Percentiles rank a stretch among this genome's conserved stretches.
Conservation (phyloP, 2,329 filamentous ascomycete species). For the Fusarium sp. region DNA sequence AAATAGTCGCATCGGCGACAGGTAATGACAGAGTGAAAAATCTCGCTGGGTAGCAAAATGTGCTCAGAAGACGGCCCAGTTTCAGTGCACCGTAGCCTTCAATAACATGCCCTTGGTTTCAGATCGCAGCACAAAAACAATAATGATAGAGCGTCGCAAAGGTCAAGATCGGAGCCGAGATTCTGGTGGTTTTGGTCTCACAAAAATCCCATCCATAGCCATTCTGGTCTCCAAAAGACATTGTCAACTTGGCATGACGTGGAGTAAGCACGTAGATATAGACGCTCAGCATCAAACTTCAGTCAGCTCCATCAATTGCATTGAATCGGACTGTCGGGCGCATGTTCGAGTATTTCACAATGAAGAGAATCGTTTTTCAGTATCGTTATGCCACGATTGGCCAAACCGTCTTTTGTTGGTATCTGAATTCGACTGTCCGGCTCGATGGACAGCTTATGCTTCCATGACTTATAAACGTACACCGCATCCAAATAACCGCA, state of each 20-base stretch:
- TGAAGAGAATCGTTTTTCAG: not conserved
- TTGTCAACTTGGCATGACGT: not conserved
- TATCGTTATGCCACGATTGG: constrained; percentile 38
- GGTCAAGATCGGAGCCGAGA: too few relatives aligned
- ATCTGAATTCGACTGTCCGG: constrained; percentile 43
- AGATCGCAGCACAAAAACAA: not conserved
- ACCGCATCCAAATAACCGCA: constrained; percentile 48
- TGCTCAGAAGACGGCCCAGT: not conserved
- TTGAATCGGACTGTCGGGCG: not conserved
- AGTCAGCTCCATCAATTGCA: not conserved
- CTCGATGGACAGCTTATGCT: constrained; percentile 40
- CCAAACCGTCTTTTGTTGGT: constrained; percentile 41
- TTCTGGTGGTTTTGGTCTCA: too few relatives aligned
- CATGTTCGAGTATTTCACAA: constrained; percentile 25
- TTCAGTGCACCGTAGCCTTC: not conserved
- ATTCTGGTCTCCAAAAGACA: not conserved
- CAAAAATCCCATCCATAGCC: not conserved
- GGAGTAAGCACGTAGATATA: not conserved
- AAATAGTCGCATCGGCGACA: not conserved
- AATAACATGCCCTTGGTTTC: not conserved
- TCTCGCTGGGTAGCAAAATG: not conserved
- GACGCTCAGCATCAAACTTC: not conserved
- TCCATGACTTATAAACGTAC: constrained; percentile 50
- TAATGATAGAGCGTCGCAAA: not conserved
- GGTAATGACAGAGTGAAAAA: not conserved